Conservation (phyloP, 805 yeast species). For the Cyberlindnera veronae region DNA sequence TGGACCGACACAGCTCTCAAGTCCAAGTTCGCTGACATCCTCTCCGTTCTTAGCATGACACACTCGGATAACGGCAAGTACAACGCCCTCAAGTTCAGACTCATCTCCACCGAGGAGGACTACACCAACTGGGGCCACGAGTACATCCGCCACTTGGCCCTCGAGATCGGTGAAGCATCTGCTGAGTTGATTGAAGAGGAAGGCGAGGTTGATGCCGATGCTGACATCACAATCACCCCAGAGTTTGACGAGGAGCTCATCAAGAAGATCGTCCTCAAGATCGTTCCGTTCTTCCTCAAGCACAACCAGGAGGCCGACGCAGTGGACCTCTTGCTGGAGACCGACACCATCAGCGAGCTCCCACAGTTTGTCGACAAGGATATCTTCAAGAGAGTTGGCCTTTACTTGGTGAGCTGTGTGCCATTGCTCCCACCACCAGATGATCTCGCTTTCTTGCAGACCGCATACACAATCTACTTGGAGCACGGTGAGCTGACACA, state of each 20-base stretch:
- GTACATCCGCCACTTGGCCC: conserved; percentile 90
- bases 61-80: conserved; percentile 77
- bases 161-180: conserved; percentile 90
- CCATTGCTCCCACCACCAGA: conserved; percentile 95
- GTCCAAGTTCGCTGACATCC: conserved; percentile 72
- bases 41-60: conserved; percentile 94
- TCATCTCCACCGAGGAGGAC: conserved; percentile 52
- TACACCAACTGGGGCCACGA: conserved; percentile 97
- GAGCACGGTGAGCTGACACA: conserved; percentile 78
- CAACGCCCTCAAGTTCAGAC: conserved; percentile 77
- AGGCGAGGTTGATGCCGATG: conserved; percentile 22
- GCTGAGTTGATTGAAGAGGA: conserved; percentile 47
- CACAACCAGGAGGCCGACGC: conserved; percentile 99
- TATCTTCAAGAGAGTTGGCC: conserved; percentile 85
- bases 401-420: conserved; percentile 94
- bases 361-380: conserved; percentile 81
- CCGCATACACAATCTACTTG: conserved; percentile 84
- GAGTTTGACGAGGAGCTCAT: conserved; percentile 40
- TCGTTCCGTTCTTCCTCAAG: conserved; percentile 85
- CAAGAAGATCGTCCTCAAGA: conserved; percentile 62
- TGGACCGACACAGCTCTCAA: conserved; percentile 56
- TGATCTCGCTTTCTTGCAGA: conserved; percentile 77
- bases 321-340: conserved; percentile 85
- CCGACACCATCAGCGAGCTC: conserved; percentile 80
- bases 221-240: conserved; percentile 5